Base-by-base conservation (phyloP, 164 flowering plant genomes). In the Vitis cinerea region DNA sequence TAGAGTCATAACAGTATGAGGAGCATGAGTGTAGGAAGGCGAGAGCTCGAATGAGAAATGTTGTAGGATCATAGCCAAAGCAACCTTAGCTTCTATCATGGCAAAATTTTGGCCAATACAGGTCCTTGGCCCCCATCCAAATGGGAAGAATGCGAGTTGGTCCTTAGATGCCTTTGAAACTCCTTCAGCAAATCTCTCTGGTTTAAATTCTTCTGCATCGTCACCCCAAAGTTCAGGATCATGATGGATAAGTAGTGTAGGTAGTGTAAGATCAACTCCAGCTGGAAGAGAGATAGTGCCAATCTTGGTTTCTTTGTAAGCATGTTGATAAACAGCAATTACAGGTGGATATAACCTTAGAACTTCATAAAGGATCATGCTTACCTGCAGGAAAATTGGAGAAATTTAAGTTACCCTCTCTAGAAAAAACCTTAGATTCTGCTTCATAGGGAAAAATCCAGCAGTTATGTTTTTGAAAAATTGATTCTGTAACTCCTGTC, bases 161-260 rank as follows among this genome's bases (percentile, higher is more conserved):
- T 78, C 70, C 69, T 74, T 84, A 1, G 74, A 47, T 5, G 86
- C 90, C 66, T 75, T 83, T 11, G 78, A 73, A 70, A 81, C 63
- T 72, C 86, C 87, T 76, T 77, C 79, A n/a, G 83, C 65, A 74
- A 86, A 86, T 70, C 86, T 81, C 70, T 76, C 83, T 50, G 86
- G 90, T 12, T 81, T 84, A 61, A 86, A 86, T 66, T 86, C 83
- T 11, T 74, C 67, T 17, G 75, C 83, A 63, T 83, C 85, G 0
- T 76, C 77, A 1, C 84, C 84, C 83, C 84, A 81, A 3, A 69
- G 50, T 12, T 81, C 80, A 15, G 63, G 74, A 70, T 81, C 84
- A 37, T 68, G 84, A 50, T 83, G 78, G 54, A 81, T 65, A 11
- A 78, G 79, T 19, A 82, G 61, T 16, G 74, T 63, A 15, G 83